Evolutionary conservation across 805 yeast genomes (phyloP), one percentile per base, ranked within the genome.

Genomic region (Candida xiaguanensis): DNA sequence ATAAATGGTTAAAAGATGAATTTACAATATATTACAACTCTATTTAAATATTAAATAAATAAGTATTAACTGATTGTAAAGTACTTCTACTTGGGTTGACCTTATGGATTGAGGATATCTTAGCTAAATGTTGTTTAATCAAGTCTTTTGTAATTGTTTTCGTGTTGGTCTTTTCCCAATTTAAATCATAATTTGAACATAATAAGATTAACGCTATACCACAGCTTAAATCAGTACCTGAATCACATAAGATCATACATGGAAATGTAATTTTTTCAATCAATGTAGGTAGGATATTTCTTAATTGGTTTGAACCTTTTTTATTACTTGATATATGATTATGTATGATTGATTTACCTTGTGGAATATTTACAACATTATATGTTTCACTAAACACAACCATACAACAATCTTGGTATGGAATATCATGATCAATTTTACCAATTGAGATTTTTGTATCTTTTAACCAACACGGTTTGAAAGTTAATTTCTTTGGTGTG

Each of bases 1-100:
- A 26, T 9, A 24, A 13, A 5, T 40, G 41, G 17, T 23, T 43
- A 23, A 32, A 34, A 23, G 17, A 39, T 2, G 36, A 40, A 4
- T 43, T 29, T 27, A 20, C 35, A 8, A 14, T 43, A 8, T 43
- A 43, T 23, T 43, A 38, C 22, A 43, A 36, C 16, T 36, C 34
- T 31, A 33, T 31, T 14, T 42, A 38, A 15, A 26, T 20, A 20
- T 20, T 20, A 17, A 41, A 41, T 34, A 53, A 20, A 36, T 41
- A 51, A 20, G 78, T 58, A 45, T 86, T 83, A 2, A 85, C 78
- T 20, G 90, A 74, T 48, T 82, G 89, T 29, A 86, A 62, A 0
- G 95, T 83, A 8, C 86, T 80, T 36, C 96, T 65, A 40, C 89
- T 80, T 0, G 95, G 95, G 43, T 86, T 84, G 4, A 75, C 76